Evolutionary conservation across 2,329 filamentous ascomycete genomes (phyloP).

Genomic region (Fusarium compactum): DNA sequence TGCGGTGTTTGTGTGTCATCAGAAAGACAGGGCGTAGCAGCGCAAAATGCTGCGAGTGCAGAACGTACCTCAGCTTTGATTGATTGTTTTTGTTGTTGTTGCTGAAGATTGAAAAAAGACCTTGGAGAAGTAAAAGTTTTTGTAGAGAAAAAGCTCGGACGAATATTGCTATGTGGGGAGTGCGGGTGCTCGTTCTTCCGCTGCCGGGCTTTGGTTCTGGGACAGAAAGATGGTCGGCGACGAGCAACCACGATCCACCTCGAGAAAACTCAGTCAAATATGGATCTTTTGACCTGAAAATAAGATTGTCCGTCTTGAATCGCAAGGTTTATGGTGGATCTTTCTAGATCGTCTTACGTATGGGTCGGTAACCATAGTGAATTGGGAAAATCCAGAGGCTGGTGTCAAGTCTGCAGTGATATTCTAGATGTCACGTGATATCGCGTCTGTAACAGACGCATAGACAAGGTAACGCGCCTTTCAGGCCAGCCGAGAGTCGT

Average conservation of each 20-base stretch:
- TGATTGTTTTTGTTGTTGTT: slow-evolving; percentile 40
- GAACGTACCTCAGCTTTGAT: slow-evolving; percentile 46
- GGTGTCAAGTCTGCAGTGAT: background rate
- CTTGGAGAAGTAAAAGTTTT: slow-evolving; percentile 39
- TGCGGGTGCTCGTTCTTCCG: slow-evolving; percentile 31
- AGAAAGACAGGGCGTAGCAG: slow-evolving; percentile 56
- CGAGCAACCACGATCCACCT: slow-evolving; percentile 27
- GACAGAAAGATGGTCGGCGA: slow-evolving; percentile 29
- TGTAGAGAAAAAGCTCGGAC: slow-evolving; percentile 46
- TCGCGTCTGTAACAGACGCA: slow-evolving; percentile 24
- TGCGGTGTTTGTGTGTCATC: slow-evolving; percentile 88
- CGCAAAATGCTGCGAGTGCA: slow-evolving; percentile 18
- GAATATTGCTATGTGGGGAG: slow-evolving; percentile 44
- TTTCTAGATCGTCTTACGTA: background rate
- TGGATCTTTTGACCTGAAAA: slow-evolving; percentile 6
- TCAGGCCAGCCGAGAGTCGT: slow-evolving; percentile 12
- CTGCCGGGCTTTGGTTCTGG: slow-evolving; percentile 5
- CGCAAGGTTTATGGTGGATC: slow-evolving; percentile 7
- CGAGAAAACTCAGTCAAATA: slow-evolving; percentile 27
- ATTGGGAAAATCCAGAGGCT: background rate
- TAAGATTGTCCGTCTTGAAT: slow-evolving; percentile 7
- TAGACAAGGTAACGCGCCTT: slow-evolving; percentile 20
- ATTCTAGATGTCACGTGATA: slow-evolving; percentile 39
- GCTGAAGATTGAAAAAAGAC: slow-evolving; percentile 34
- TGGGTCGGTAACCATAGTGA: background rate